Base-by-base conservation (phyloP, 148 eudicot species). In the Gaultheria prostrata region DNA sequence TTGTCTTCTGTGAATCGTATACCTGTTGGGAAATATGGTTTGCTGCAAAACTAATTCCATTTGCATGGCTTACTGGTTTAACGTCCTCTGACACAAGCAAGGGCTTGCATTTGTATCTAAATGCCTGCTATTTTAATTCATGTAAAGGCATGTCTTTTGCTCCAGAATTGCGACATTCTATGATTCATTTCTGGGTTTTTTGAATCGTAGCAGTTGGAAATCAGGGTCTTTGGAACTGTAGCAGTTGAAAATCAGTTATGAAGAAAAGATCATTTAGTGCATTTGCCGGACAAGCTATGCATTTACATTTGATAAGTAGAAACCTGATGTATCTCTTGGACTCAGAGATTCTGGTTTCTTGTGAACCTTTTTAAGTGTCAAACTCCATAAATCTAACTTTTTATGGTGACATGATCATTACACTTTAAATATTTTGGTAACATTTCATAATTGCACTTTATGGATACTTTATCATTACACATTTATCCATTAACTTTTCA, bases 71-170 rank as follows among this genome's bases (percentile, higher is more conserved):
- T 76, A 24, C 54, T 24, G 1, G 8, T 46, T 45, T 75, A 20
- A 21, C 11, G 2, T 75, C 28, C 14, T 63, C 18, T 46, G 11
- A 24, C 54, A 75, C 28, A 46, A 46, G 54, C 50, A n/a, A 11
- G 78, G 28, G 32, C 54, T 75, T 26, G 53, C 30, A 20, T 45
- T 4, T 45, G 8, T 18, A 32, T 33, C 33, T 15, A 32, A 0
- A 71, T 33, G 76, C 76, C 76, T 75, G 46, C 51, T 45, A 75
- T 75, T 75, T 75, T 45, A 39, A 24, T 46, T 24, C 6, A 8
- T n/a, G 78, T 45, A 45, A 76, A 76, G 78, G 18, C 53, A 24
- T 76, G 78, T 76, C 48, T 43, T 76, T 46, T 76, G 53, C 32
- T n/a, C 18, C 78, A 45, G 51, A 76, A 13, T 46, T 3, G 18